These are phyloP conservation scores for Asterochloris sp. DNA, from an alignment of 139 green algal species.

Conservation along the genomic window DNA sequence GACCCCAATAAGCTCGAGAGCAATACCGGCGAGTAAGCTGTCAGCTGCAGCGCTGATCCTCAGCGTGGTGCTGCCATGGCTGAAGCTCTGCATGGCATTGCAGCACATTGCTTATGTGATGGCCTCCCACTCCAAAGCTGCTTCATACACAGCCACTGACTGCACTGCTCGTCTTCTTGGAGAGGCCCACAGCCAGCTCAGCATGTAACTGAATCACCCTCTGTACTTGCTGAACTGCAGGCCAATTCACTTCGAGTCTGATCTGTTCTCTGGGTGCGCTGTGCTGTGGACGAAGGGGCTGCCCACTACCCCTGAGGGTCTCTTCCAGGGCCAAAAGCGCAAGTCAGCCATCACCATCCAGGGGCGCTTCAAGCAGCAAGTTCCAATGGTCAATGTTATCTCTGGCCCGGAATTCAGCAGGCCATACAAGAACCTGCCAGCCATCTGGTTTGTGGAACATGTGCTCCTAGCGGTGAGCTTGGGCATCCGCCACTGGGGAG, in stretches of 20 bases:
- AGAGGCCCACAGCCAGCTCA: background rate
- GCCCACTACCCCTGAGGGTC: background rate
- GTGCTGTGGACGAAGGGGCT: slow-evolving; percentile 14
- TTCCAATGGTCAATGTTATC: slow-evolving; percentile 6
- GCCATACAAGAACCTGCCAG: background rate
- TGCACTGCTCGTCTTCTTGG: background rate
- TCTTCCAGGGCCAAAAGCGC: slow-evolving; percentile 9
- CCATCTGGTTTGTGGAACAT: slow-evolving; percentile 9
- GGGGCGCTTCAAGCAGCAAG: slow-evolving; percentile 7
- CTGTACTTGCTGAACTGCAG: background rate
- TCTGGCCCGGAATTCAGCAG: slow-evolving; percentile 10
- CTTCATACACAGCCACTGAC: background rate
- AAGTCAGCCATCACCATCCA: slow-evolving; percentile 13
- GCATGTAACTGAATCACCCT: background rate
- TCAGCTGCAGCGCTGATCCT: too few relatives aligned
- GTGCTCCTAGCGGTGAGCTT: background rate
- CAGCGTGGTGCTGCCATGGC: background rate
- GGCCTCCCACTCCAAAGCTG: background rate
- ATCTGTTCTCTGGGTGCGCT: slow-evolving; percentile 3
- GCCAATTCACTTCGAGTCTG: slow-evolving; percentile 1
- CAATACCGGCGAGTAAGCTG: slow-evolving; percentile 7
- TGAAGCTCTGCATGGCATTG: background rate
- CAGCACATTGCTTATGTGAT: background rate
- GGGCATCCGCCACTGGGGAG: too few relatives aligned
- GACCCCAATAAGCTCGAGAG: background rate